Conservation (phyloP, 2,329 filamentous ascomycete species). For the Stemphylium beticola region DNA sequence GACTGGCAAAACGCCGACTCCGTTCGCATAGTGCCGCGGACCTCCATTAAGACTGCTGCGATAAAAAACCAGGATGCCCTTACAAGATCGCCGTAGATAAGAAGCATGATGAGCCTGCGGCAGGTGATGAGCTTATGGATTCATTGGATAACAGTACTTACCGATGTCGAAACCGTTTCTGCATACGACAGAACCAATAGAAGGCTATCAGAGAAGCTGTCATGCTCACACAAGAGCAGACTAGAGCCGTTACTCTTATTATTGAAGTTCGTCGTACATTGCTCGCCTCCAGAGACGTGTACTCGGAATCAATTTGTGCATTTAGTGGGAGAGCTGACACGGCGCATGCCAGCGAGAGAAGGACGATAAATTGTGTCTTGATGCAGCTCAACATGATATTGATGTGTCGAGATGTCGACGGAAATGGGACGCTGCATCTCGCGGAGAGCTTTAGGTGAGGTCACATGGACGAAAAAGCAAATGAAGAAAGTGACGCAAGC, state of each 20-base stretch:
- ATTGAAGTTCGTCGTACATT: conserved; percentile 26
- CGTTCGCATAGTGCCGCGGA: conserved; percentile 58
- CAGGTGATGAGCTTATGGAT: background rate
- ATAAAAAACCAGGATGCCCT: conserved; percentile 73
- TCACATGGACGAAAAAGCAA: conserved; percentile 3
- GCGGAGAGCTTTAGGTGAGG: background rate
- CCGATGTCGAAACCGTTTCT: conserved; percentile 76
- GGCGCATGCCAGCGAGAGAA: background rate
- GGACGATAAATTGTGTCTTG: background rate
- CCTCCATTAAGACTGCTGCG: conserved; percentile 66
- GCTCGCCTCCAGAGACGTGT: background rate
- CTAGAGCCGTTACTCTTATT: conserved; percentile 45
- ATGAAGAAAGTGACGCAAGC: background rate
- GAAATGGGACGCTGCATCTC: background rate
- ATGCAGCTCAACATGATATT: background rate
- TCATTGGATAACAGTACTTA: conserved; percentile 47
- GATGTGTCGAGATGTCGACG: background rate
- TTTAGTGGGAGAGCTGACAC: conserved; percentile 2
- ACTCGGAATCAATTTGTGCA: conserved; percentile 3
- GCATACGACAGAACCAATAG: conserved; percentile 78
- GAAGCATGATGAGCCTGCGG: conserved; percentile 71
- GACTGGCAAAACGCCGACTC: conserved; percentile 68
- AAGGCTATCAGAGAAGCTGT: conserved; percentile 62
- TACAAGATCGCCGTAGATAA: conserved; percentile 75
- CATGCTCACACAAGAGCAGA: conserved; percentile 60